phyloP scores from a whole-genome alignment of 2,329 filamentous ascomycete species.

The Talaromyces sp. region DNA sequence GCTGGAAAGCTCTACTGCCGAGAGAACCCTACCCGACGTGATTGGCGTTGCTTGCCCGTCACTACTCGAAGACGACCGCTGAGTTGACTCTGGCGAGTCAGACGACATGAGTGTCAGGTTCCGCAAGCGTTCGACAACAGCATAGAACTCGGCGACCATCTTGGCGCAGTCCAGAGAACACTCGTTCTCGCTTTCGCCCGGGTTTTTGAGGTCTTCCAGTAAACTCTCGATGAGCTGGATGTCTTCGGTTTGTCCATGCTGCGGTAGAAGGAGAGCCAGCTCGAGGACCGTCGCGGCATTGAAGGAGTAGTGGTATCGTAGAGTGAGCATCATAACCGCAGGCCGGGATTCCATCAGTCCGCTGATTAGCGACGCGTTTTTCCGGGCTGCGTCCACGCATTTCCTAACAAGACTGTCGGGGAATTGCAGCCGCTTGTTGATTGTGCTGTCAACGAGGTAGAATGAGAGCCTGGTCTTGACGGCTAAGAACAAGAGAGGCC shows the following conservation, averaged over 20 bases:
- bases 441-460: conserved; percentile 28
- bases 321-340: conserved; percentile 25
- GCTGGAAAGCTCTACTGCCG: conserved; percentile 3
- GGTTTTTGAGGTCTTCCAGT: conserved; percentile 5
- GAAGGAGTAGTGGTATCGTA: conserved; percentile 41
- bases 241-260: conserved; percentile 1
- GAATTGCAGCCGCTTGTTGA: conserved; percentile 27
- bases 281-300: conserved; percentile 48
- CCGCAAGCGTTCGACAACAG: conserved; percentile 1
- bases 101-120: conserved; percentile 1
- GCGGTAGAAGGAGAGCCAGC: conserved; percentile 20
- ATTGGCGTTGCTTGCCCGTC: neutral
- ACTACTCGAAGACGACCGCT: neutral
- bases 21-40: conserved; percentile 1
- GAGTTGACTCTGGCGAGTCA: neutral
- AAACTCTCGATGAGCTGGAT: conserved; percentile 3
- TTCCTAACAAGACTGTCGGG: neutral
- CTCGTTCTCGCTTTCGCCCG: conserved; percentile 3
- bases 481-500: conserved; percentile 45
- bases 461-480: conserved; percentile 46
- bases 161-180: conserved; percentile 3
- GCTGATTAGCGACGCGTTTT: conserved; percentile 43
- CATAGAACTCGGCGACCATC: conserved; percentile 2
- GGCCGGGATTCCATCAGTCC: conserved; percentile 43
- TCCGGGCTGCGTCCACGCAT: conserved; percentile 43